These are phyloP conservation scores for Penicillium expansum DNA, from an alignment of 2,329 filamentous ascomycete species.

Conservation along the genomic window DNA sequence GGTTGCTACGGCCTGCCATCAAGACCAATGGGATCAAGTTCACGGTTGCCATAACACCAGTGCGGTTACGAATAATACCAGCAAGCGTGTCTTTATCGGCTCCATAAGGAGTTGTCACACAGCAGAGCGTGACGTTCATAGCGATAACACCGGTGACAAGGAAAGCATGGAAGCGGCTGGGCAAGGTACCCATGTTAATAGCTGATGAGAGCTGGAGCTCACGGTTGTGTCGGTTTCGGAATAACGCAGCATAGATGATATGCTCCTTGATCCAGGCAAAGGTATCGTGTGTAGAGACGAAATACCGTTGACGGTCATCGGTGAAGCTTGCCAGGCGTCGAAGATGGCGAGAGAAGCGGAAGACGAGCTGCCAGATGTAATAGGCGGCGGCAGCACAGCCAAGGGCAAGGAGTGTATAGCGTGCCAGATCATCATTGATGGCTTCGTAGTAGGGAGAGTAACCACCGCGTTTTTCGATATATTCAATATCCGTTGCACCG, in stretches of 20 bases:
- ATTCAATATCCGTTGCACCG: conserved; percentile 27
- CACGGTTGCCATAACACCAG: conserved; percentile 42
- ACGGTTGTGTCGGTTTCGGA: conserved; percentile 45
- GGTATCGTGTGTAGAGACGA: conserved; percentile 55
- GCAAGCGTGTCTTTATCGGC: conserved; percentile 34
- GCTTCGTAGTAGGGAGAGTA: conserved; percentile 27
- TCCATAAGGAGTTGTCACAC: conserved; percentile 43
- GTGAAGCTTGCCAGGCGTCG: conserved; percentile 72
- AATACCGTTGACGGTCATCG: conserved; percentile 78
- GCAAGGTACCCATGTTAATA: conserved; percentile 47
- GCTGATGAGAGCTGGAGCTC: conserved; percentile 46
- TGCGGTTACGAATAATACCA: conserved; percentile 44
- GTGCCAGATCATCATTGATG: conserved; percentile 55
- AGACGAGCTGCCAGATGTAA: conserved; percentile 64
- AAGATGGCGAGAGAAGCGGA: conserved; percentile 64
- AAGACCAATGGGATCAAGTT: conserved; percentile 46
- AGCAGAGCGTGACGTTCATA: conserved; percentile 53
- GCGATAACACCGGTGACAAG: conserved; percentile 42
- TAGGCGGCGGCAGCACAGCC: conserved; percentile 62
- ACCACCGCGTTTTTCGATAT: conserved; percentile 27
- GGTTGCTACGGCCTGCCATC: conserved; percentile 45
- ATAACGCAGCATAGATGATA: conserved; percentile 52
- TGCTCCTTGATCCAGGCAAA: conserved; percentile 69
- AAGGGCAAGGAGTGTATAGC: conserved; percentile 63
- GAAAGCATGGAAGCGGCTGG: conserved; percentile 47